These are phyloP conservation scores for Cladosporium velox DNA, from an alignment of 2,329 filamentous ascomycete genomes.

Conservation along the genomic window DNA sequence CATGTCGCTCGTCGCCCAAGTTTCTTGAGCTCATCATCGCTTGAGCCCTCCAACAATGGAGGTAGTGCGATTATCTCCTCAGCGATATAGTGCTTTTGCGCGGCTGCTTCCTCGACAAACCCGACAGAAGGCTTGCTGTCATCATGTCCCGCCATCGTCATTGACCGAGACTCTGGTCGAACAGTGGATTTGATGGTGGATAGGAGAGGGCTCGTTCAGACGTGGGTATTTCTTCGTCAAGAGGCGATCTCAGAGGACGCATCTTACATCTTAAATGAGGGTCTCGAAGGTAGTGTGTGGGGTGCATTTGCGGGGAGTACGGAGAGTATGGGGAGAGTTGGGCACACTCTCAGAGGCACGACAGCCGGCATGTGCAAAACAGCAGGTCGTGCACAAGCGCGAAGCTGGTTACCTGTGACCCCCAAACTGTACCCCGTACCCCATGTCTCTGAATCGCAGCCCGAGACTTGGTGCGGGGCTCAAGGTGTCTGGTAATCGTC, in stretches of 20 bases:
- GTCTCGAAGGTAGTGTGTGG: neutral
- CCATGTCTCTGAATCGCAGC: neutral
- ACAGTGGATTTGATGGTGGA: neutral
- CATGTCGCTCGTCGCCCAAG: slow-evolving; percentile 27
- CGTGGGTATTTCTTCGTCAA: neutral
- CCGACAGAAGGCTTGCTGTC: neutral
- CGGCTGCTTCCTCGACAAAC: neutral
- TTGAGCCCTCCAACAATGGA: slow-evolving; percentile 19
- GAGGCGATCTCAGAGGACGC: neutral
- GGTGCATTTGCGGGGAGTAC: neutral
- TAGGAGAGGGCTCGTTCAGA: neutral
- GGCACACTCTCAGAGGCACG: neutral
- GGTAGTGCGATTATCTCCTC: neutral
- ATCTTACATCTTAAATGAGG: neutral
- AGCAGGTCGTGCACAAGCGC: neutral
- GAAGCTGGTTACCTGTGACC: neutral
- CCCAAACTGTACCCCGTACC: neutral
- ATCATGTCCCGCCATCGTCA: neutral
- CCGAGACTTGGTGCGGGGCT: neutral
- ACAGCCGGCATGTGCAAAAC: neutral
- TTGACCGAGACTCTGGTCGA: neutral
- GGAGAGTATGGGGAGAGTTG: neutral
- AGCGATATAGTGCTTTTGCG: neutral
- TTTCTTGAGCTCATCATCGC: slow-evolving; percentile 25
- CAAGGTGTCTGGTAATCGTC: neutral